Evolutionary conservation across 1,139 yeast genomes (phyloP).

Genomic region (Candida anutae): DNA sequence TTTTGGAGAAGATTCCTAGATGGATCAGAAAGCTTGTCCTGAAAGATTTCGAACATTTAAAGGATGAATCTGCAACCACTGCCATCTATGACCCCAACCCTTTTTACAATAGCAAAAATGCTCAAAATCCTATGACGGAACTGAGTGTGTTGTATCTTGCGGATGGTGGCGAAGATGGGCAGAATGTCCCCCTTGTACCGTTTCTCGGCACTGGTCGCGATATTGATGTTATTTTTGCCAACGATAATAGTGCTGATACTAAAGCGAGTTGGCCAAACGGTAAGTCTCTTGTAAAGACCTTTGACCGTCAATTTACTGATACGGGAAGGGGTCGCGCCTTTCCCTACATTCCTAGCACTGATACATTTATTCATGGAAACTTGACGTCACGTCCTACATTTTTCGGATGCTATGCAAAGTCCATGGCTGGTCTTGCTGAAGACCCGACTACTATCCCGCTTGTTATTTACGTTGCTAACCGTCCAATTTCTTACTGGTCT

Average conservation of each 20-base stretch:
- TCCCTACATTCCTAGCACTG: slow-evolving; percentile 14
- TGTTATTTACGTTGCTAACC: slow-evolving; percentile 32
- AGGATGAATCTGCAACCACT: slow-evolving; percentile 8
- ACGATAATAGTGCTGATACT: slow-evolving; percentile 25
- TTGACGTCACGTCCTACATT: slow-evolving; percentile 16
- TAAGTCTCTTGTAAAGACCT: slow-evolving; percentile 10
- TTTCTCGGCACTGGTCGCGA: slow-evolving; percentile 11
- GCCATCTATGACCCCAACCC: slow-evolving; percentile 15
- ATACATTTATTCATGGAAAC: slow-evolving; percentile 10
- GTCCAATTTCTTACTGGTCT: slow-evolving; percentile 20
- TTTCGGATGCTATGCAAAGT: slow-evolving; percentile 14
- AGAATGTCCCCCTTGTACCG: slow-evolving; percentile 13
- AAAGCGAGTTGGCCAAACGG: slow-evolving; percentile 13
- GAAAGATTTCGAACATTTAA: slow-evolving; percentile 18
- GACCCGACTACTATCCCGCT: slow-evolving; percentile 28
- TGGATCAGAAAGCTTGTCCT: slow-evolving; percentile 12
- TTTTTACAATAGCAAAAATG: slow-evolving; percentile 12
- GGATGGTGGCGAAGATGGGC: slow-evolving; percentile 17
- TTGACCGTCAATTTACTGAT: slow-evolving; percentile 13
- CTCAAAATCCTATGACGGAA: slow-evolving; percentile 5
- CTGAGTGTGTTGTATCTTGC: slow-evolving; percentile 10
- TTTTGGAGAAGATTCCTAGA: slow-evolving; percentile 8
- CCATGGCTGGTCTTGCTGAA: slow-evolving; percentile 19
- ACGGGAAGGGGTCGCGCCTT: slow-evolving; percentile 26
- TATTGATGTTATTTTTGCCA: slow-evolving; percentile 14